Evolutionary conservation across 495 filamentous ascomycete genomes (phyloP).

Genomic region (Schizothecium vesticola): DNA sequence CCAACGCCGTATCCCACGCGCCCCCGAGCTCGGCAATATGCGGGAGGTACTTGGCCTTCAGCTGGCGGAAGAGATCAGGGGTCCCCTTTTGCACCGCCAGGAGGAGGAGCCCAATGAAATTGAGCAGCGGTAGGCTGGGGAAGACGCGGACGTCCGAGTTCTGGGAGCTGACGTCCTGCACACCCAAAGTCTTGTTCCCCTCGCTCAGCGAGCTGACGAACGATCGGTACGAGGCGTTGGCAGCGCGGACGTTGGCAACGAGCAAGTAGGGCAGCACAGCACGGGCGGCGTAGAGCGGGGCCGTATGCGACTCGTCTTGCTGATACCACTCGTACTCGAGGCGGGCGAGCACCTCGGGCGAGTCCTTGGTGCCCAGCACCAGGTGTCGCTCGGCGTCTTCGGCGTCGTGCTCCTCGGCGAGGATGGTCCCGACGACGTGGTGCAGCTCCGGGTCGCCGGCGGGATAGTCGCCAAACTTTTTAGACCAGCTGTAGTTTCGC

Average conservation of each 20-base stretch:
- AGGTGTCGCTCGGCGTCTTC: conserved; percentile 94
- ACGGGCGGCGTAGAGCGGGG: conserved; percentile 81
- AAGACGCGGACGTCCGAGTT: conserved; percentile 74
- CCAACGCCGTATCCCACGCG: conserved; percentile 77
- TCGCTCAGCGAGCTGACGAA: conserved; percentile 70
- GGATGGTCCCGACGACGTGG: conserved; percentile 83
- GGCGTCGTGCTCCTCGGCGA: conserved; percentile 81
- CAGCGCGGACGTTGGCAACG: conserved; percentile 81
- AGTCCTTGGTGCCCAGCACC: conserved; percentile 82
- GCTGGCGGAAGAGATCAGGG: conserved; percentile 71
- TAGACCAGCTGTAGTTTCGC: conserved; percentile 62
- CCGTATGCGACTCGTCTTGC: conserved; percentile 80
- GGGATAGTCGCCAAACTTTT: conserved; percentile 76
- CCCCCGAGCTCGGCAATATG: conserved; percentile 66
- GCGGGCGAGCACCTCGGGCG: conserved; percentile 67
- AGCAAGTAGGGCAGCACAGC: conserved; percentile 90
- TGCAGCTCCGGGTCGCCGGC: conserved; percentile 93
- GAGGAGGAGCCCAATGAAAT: conserved; percentile 81
- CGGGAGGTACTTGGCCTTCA: conserved; percentile 72
- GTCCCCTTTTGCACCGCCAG: conserved; percentile 77
- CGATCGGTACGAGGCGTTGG: conserved; percentile 70
- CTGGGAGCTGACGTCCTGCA: conserved; percentile 76
- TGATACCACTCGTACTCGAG: conserved; percentile 94
- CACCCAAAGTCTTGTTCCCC: conserved; percentile 59
- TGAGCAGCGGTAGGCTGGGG: conserved; percentile 81